A percentile compares a stretch with the other conserved stretches of the same genome.
phyloP scores from a whole-genome alignment of 768 basidiomycete species.

The Paxillus involutus region DNA sequence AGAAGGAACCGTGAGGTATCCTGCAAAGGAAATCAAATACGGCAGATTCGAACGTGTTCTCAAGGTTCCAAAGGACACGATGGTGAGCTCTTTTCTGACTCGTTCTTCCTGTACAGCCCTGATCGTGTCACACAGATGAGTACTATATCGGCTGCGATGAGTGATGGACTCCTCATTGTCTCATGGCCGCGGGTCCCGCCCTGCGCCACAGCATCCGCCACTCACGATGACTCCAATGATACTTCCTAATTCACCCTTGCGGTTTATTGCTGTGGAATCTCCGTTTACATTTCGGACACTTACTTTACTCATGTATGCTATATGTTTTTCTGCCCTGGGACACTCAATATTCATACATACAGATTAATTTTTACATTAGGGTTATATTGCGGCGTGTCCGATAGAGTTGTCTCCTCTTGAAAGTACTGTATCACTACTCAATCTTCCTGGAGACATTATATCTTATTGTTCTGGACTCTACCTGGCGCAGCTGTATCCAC shows the following conservation, averaged over 20 bases:
- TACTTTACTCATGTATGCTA: constrained; percentile 8
- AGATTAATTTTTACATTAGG: constrained; percentile 12
- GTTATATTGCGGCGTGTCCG: not conserved
- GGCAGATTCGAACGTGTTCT: constrained; percentile 38
- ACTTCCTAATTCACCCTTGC: constrained; percentile 2
- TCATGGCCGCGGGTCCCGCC: constrained; percentile 37
- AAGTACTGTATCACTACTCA: not conserved
- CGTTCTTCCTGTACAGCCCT: constrained; percentile 1
- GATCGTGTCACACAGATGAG: constrained; percentile 22
- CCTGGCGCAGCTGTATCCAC: not conserved
- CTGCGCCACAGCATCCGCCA: constrained; percentile 12
- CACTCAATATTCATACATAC: not conserved
- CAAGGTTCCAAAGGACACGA: constrained; percentile 35
- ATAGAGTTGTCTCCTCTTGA: not conserved
- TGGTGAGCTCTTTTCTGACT: constrained; percentile 23
- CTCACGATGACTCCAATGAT: not conserved
- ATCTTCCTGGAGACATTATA: not conserved
- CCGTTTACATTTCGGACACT: not conserved
- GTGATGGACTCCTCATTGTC: constrained; percentile 38
- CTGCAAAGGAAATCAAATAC: constrained; percentile 39
- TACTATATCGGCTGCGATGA: constrained; percentile 39
- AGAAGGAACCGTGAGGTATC: constrained; percentile 21
- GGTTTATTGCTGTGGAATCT: not conserved
- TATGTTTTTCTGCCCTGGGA: not conserved
- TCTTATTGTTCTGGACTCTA: not conserved